Evolutionary conservation across 1,284 basidiomycete genomes (phyloP), one percentile per base, ranked within the genome.

Genomic region (Leccinum solheimii): DNA sequence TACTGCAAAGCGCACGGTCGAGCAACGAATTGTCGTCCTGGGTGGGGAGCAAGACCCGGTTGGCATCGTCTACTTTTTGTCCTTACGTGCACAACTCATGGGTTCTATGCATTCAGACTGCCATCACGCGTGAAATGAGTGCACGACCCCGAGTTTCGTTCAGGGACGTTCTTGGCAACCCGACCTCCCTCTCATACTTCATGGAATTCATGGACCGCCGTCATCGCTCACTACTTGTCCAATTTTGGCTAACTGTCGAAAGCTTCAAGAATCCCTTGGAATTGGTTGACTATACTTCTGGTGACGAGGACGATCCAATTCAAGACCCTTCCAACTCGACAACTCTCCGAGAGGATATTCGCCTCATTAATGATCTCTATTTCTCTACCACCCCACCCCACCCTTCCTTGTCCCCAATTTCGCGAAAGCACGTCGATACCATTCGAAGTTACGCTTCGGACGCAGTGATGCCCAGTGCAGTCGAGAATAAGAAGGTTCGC

Each of bases 141-240:
- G 69, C 75, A 40, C 81, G 80, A 63, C 76, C 79, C 6, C 75
- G 79, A 8, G 70, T 85, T 23, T 80, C 82, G 0, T 79, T 95
- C 7, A 85, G 90, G 48, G 88, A 93, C 55, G 83, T 98, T 49
- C 85, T 98, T 1, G 81, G 87, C 38, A 95, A 95, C 67, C 94
- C 95, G 0, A 91, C 88, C 32, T 94, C 94, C 0, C 82, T 98
- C 1, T 95, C 92, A 2, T 97, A 97, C 73, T 94, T 97, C 78
- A 96, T 98, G 87, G 97, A 99, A 77, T 97, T 93, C 71, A 96
- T 98, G 93, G 97, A 98, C 67, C 86, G 96, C 7, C 86, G 92
- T 3, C 83, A 88, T 61, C 87, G 92, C 32, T 91, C 94, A 14
- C 74, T 94, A 9, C 85, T 95, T 3, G 92, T 98, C 2, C 97